Conservation (phyloP, 108 stramenopile species). For the Poteriospumella lacustris region DNA sequence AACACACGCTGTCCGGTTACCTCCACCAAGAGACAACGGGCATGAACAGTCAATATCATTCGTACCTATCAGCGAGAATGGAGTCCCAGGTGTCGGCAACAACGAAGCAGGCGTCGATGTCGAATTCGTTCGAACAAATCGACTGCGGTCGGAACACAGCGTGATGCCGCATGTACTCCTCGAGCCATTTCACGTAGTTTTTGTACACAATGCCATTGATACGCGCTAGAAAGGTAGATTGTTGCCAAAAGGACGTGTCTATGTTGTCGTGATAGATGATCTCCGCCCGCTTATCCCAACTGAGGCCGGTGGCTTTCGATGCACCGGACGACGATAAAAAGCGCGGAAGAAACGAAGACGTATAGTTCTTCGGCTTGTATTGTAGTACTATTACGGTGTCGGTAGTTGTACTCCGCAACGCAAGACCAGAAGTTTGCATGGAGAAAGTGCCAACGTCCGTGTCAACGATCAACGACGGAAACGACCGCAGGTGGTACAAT, state of each 20-base stretch:
- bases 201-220: slow-evolving; percentile 18
- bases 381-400: not conserved
- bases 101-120: not conserved
- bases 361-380: not conserved
- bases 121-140: not conserved
- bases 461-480: not conserved
- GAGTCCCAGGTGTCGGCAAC: slow-evolving; percentile 3
- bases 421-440: not conserved
- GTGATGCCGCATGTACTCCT: not conserved
- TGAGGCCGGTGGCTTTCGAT: not conserved
- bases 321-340: not conserved
- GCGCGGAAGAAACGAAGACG: not conserved
- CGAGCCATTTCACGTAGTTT: not conserved
- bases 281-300: not conserved
- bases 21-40: not conserved
- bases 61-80: not conserved
- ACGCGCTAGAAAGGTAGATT: not conserved
- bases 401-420: slow-evolving; percentile 9
- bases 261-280: not conserved
- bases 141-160: not conserved
- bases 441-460: not conserved
- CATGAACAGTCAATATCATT: not conserved
- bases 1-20: no score
- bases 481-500: slow-evolving; percentile 1
- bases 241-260: slow-evolving; percentile 4